phyloP scores from a whole-genome alignment of 306 rosid genomes.

The Mucuna pruriens region DNA sequence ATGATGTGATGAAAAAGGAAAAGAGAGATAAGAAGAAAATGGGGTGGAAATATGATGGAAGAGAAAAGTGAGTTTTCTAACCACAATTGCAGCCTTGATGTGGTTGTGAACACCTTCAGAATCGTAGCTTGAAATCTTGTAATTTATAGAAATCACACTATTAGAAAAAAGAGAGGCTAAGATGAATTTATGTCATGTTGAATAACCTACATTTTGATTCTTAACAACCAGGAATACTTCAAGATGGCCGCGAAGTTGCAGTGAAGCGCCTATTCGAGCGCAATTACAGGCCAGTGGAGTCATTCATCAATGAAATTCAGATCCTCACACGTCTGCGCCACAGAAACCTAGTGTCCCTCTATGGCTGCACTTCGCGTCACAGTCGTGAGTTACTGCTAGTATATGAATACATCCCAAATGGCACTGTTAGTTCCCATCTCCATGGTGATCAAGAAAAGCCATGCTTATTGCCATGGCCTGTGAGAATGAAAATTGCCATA shows the following conservation, averaged over 20 bases:
- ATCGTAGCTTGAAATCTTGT: not conserved
- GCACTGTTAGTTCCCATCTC: slow-evolving; percentile 67
- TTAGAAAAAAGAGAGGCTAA: not conserved
- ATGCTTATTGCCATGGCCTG: slow-evolving; percentile 48
- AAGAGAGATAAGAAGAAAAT: no score
- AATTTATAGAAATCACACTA: not conserved
- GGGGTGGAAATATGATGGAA: no score
- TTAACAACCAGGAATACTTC: slow-evolving; percentile 52
- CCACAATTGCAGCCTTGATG: no score
- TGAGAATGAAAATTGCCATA: slow-evolving; percentile 62
- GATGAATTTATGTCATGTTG: not conserved
- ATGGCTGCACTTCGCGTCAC: slow-evolving; percentile 69
- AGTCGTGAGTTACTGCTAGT: slow-evolving; percentile 64
- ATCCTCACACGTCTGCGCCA: slow-evolving; percentile 64
- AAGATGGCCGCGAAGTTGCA: slow-evolving; percentile 78
- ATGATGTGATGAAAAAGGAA: no score
- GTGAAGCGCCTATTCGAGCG: slow-evolving; percentile 67
- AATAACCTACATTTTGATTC: slow-evolving; percentile 12
- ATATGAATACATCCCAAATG: slow-evolving; percentile 65
- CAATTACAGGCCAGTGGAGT: slow-evolving; percentile 56
- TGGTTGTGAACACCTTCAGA: not conserved
- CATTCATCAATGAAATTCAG: slow-evolving; percentile 63
- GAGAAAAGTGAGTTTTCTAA: no score
- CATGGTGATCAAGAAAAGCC: slow-evolving; percentile 42
- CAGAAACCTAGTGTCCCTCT: slow-evolving; percentile 60